Evolutionary conservation across 225 moss, liverwort and hornwort genomes (phyloP), one percentile per base, ranked within the genome.

Genomic region (Thuidium tamariscinum): DNA sequence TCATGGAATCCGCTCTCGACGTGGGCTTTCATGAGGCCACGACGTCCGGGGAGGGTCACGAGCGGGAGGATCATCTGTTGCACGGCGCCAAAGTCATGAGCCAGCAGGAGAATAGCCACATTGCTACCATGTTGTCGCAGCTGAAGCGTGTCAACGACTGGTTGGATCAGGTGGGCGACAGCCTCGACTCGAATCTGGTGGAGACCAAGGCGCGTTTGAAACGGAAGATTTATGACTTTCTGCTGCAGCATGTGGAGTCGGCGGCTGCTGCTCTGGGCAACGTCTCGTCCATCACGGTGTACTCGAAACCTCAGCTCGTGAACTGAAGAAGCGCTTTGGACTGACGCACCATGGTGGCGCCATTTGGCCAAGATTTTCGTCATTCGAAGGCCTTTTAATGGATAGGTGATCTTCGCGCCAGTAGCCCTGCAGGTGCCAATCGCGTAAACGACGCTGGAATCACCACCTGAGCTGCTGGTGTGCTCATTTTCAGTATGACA

Each of bases 91-190:
- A 93, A 83, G 89, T 93, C 19, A 88, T 93, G 89, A 93, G 93
- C 81, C 92, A 95, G 86, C 95, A 95, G 85, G 95, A 97, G 83
- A 96, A 95, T 54, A 95, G 95, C 76, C 95, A 97, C 82, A 95
- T 97, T 57, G 97, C 97, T 57, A 92, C 95, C 48, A 96, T 97
- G 94, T 69, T 97, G 82, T 97, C 97, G 83, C 96, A 96, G 84
- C 92, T 97, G 85, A 97, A 97, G 87, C 91, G 97, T 63, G 97
- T 97, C 7, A 97, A 97, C 63, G 97, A 97, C 77, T 97, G 97
- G 97, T 85, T 97, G 89, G 97, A 97, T 75, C 95, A 94, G 81
- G 92, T 97, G 69, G 93, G 94, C 30, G 91, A 94, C 57, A 79
- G 82, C 16, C 88, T 85, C 23, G 94, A 95, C 84, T 74, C 89